Base-by-base conservation (phyloP, 148 eudicot genomes). In the Silene conica region DNA sequence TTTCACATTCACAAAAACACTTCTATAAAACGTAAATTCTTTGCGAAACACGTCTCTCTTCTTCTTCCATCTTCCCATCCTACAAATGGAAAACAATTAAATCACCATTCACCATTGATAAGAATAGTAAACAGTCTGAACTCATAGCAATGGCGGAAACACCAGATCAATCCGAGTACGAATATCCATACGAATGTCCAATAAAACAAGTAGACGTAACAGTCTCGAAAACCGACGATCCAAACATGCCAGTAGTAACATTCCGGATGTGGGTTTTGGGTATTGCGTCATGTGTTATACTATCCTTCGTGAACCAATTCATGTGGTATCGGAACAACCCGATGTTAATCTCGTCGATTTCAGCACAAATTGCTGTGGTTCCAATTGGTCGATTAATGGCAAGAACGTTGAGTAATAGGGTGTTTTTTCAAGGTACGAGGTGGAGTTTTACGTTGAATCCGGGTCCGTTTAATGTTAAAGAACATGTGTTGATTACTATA, bases 241-340 rank as follows among this genome's bases (percentile, higher is more conserved):
- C 97, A 0, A 82, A 70, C 15, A 52, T 87, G 45, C 96, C 93
- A 0, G 93, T 83, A 0, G 20, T 88, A n/a, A 92, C 97, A 6
- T 90, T 92, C 73, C 76, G 97, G 57, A 84, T 89, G 96, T 92
- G 96, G 97, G 87, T 92, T 19, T 75, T 92, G 13, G 97, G 97
- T 1, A 21, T 87, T 0, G 20, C 67, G 0, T 75, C 89, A 0
- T 92, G 97, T 67, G 78, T 77, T 0, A 0, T 92, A 0, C 67
- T 92, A 0, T 80, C 97, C 0, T 87, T 90, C 38, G 83, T 88
- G 12, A 92, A 90, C 76, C 97, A 90, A 80, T 92, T 92, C 73
- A 88, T 90, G 87, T 90, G 97, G 97, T 92, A 88, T 60, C 52
- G 97, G 4, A 78, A 79, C 0, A 85, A 92, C 67, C 97, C 97